These are phyloP conservation scores for Mortierella claussenii DNA, from an alignment of 192 early-diverging fungal species.

Conservation along the genomic window DNA sequence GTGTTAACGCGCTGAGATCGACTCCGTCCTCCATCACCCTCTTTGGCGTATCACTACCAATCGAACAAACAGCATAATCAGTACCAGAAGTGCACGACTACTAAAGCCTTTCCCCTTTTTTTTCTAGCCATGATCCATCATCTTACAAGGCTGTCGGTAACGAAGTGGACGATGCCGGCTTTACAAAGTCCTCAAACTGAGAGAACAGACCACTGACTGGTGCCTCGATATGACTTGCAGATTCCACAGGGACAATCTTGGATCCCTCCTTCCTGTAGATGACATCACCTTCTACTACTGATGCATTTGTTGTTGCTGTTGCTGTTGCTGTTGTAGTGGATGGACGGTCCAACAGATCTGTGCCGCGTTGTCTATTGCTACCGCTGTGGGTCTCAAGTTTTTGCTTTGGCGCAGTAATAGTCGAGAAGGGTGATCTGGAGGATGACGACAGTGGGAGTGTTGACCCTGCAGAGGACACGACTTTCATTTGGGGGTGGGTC, in stretches of 20 bases:
- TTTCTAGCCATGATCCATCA: too few species aligned
- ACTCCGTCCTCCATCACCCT: background rate
- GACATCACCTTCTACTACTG: conserved; percentile 25
- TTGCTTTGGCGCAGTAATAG: background rate
- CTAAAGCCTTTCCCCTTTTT: background rate
- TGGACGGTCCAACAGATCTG: too few species aligned
- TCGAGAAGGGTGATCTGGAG: conserved; percentile 7
- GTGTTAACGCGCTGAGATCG: conserved; percentile 22
- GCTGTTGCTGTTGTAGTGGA: background rate
- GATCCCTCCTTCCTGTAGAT: conserved; percentile 33
- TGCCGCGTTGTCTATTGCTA: too few species aligned
- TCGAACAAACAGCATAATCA: background rate
- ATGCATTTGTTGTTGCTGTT: background rate
- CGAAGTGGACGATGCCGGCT: conserved; percentile 18
- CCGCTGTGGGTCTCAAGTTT: background rate
- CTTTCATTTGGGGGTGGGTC: background rate
- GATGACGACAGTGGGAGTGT: background rate
- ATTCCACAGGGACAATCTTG: conserved; percentile 37
- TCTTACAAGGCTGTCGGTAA: too few species aligned
- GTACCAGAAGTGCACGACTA: background rate
- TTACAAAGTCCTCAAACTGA: conserved; percentile 24
- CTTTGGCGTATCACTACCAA: background rate
- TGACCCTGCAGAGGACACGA: background rate
- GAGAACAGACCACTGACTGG: conserved; percentile 40
- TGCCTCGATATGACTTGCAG: background rate